Evolutionary conservation across 129 eudicot genomes (phyloP).

Genomic region (Artemisia tridentata): DNA sequence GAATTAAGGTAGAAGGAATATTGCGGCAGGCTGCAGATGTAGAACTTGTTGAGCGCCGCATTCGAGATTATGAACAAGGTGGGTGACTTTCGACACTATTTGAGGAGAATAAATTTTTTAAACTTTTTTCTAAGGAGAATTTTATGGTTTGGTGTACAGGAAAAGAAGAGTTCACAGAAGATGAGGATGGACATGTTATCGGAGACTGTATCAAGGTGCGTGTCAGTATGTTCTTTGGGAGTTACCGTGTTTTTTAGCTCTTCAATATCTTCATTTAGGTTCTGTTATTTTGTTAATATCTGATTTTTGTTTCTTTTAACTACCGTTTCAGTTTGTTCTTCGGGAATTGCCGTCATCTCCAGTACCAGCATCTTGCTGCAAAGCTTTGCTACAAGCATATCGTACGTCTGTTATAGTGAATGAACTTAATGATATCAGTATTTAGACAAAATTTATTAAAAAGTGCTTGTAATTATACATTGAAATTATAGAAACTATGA

Average conservation of each 20-base stretch:
- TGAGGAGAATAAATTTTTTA: neutral
- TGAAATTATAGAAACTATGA: neutral
- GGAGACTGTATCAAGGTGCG: conserved; percentile 92
- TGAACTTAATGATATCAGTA: neutral
- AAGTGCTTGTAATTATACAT: neutral
- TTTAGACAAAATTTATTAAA: neutral
- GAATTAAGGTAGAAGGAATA: conserved; percentile 90
- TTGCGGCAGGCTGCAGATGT: conserved; percentile 99
- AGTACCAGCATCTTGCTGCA: conserved; percentile 99
- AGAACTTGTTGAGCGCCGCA: conserved; percentile 83
- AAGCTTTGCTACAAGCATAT: conserved; percentile 89
- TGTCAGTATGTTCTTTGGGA: too few species aligned
- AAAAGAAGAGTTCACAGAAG: conserved; percentile 69
- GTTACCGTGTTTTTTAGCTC: neutral
- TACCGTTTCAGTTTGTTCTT: conserved; percentile 60
- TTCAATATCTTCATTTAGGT: neutral
- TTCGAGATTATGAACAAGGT: conserved; percentile 93
- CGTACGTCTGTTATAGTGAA: conserved; percentile 49
- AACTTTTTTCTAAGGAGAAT: conserved; percentile 12
- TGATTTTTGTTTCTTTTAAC: neutral
- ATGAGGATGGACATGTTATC: conserved; percentile 89
- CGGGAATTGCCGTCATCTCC: conserved; percentile 99
- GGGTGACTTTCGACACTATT: conserved; percentile 15
- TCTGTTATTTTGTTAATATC: conserved; percentile 10
- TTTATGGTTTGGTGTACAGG: conserved; percentile 43